phyloP scores from a whole-genome alignment of 129 eudicot genomes.

The Centrapalus pauciflorus region DNA sequence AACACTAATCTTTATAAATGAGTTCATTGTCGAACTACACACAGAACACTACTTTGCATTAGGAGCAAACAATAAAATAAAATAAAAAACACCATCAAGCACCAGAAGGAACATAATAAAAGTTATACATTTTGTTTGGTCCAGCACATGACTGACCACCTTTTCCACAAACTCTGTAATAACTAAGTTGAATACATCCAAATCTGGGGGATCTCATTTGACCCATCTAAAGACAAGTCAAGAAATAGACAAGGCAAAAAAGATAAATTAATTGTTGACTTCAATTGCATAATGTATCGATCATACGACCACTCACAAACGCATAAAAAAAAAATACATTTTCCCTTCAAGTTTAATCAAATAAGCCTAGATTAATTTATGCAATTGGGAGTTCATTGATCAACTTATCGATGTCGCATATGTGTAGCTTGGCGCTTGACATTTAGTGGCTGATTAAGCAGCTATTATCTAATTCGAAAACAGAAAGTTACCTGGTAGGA shows the following conservation, averaged over 20 bases:
- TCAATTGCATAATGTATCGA: not conserved
- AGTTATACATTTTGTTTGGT: not conserved
- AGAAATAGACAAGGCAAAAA: not conserved
- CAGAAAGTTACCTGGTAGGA: slow-evolving; percentile 11
- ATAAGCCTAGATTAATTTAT: not conserved
- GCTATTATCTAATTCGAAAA: not conserved
- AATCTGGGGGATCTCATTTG: slow-evolving; percentile 8
- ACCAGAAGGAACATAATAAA: slow-evolving; percentile 5
- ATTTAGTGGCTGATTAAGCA: not conserved
- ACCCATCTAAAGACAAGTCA: not conserved
- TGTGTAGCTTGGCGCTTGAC: not conserved
- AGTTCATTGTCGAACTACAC: not conserved
- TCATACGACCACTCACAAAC: not conserved
- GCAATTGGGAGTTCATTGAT: not conserved
- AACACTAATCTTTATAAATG: not conserved
- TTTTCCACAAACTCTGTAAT: slow-evolving; percentile 1
- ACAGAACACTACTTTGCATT: not conserved
- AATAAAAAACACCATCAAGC: not conserved
- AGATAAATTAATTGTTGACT: slow-evolving; percentile 10
- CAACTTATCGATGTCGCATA: not conserved
- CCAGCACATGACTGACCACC: slow-evolving; percentile 12
- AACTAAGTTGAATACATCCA: slow-evolving; percentile 1
- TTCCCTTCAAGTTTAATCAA: not conserved
- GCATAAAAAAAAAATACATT: not conserved
- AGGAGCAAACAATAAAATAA: not conserved